Base-by-base conservation (phyloP, 2,329 filamentous ascomycete species). In the Hirsutella rhossiliensis region DNA sequence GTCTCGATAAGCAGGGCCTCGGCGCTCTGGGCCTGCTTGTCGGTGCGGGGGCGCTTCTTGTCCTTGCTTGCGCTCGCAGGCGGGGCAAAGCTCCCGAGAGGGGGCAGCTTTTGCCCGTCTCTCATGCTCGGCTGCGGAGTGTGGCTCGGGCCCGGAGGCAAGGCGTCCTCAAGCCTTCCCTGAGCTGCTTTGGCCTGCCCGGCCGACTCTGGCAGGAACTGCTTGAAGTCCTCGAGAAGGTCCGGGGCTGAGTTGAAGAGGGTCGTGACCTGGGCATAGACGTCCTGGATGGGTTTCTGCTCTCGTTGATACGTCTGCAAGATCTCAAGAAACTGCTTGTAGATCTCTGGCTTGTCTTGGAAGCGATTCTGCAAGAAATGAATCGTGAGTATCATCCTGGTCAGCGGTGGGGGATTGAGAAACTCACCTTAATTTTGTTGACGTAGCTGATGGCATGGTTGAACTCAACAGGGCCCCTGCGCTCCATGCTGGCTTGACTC, bases 361-460 rank as follows among this genome's bases (percentile, higher is more conserved):
- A 97, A 98, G 38, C 92, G 90, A 60, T 97, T 98, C 87, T 95
- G 57, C 45, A 28, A 48, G 45, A 40, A 28, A 11, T 17, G 15
- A 1, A 40, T 42, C 45, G 43, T 9, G 8, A 36, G 11, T 12
- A n/a, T 36, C 8, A 15, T 18, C 34, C 5, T 18, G 12, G n/a
- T 9, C 34, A n/a, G 9, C 13, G 32, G 34, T 17, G 15, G 15
- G n/a, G 13, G 18, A n/a, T 17, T 17, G n/a, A 30, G 27, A 32
- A 23, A 40, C 75, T 62, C 67, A 92, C 89, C 82, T 98, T 98
- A 57, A 98, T 98, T 68, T 98, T 98, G 61, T 98, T 98, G 44
- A 98, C 92, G 57, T 98, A 98, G 62, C 89, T 97, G 50, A 98
- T 98, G 1, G 92, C 92, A 65, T 98, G 92, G 60, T 98, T 98